Percentiles rank a stretch among this genome's conserved stretches.
Evolutionary conservation across 1,284 basidiomycete species (phyloP).

Genomic region (Sporisorium iseilematis-ciliati): DNA sequence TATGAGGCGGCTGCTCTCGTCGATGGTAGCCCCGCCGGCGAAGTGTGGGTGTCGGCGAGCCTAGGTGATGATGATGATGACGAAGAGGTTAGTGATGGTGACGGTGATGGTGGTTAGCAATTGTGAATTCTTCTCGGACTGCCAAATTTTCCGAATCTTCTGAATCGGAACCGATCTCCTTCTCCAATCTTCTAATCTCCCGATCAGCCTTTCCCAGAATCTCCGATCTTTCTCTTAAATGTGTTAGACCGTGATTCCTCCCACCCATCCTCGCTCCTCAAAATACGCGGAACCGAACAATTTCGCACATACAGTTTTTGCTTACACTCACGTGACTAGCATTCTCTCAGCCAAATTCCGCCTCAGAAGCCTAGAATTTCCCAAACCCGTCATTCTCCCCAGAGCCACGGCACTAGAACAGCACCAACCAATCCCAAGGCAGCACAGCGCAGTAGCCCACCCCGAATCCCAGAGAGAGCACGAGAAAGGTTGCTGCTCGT

Average conservation of each 20-base stretch:
- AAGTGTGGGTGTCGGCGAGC: too few relatives aligned
- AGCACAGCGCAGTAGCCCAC: too few relatives aligned
- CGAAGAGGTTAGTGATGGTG: background rate
- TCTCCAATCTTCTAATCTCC: background rate
- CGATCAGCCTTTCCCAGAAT: background rate
- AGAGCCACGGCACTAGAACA: too few relatives aligned
- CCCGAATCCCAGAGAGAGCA: too few relatives aligned
- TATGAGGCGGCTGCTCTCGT: too few relatives aligned
- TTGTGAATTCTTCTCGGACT: slow-evolving; percentile 1
- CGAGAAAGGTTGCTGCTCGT: background rate
- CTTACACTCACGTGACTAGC: background rate
- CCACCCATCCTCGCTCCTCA: background rate
- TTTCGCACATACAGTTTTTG: slow-evolving; percentile 1
- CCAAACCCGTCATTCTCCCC: too few relatives aligned
- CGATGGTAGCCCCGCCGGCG: too few relatives aligned
- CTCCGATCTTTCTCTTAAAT: background rate
- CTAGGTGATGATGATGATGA: background rate
- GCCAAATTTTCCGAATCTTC: background rate
- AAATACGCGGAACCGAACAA: background rate
- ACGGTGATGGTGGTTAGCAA: background rate
- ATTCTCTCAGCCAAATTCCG: too few relatives aligned
- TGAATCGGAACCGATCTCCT: too few relatives aligned
- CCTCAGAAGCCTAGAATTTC: background rate
- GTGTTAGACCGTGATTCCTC: background rate
- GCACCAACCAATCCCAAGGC: too few relatives aligned